Evolutionary conservation across 768 basidiomycete species (phyloP), one percentile per base, ranked within the genome.

Genomic region (Xerocomellus amylosporus): DNA sequence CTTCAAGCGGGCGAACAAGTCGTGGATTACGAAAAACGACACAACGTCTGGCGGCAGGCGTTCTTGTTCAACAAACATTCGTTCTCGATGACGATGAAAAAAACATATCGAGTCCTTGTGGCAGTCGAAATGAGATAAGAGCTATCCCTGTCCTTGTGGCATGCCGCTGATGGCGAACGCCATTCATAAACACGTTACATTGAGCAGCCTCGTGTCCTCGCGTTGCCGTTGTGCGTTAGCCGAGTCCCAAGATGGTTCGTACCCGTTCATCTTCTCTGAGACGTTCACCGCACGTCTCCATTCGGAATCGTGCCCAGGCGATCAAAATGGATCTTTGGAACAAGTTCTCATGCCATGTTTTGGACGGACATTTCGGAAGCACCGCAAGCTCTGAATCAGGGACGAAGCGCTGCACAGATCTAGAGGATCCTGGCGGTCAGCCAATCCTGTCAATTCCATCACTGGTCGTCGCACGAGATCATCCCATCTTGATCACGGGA

Each of bases 191-290:
- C 56, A 55, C 57, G 60, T 56, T 58, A 61, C 57, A 45, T 41
- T 55, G 56, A 34, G 46, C 60, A 31, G 55, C 64, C 68, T 67
- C 61, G 58, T 70, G 64, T 61, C n/a, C 22, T 43, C 33, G 28
- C 53, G 22, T 52, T 65, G 54, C 67, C 60, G 64, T 60, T 48
- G 59, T 31, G 36, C 52, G 46, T 44, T 44, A 64, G 57, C 61
- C 53, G 61, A 53, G 62, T 64, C 51, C 54, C 50, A 64, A 51
- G 63, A 40, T 28, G 26, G 46, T 43, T 10, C 37, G 30, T 8
- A 39, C 31, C 15, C 44, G 31, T 40, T 40, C 44, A 54, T 24
- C 26, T 37, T 56, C 46, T 34, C 24, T 44, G 15, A 42, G 52
- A 34, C 39, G 19, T 43, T 40, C 19, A 40, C 14, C 15, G 38